phyloP scores from a whole-genome alignment of 257 asterid species.

The Przewalskia tangutica region DNA sequence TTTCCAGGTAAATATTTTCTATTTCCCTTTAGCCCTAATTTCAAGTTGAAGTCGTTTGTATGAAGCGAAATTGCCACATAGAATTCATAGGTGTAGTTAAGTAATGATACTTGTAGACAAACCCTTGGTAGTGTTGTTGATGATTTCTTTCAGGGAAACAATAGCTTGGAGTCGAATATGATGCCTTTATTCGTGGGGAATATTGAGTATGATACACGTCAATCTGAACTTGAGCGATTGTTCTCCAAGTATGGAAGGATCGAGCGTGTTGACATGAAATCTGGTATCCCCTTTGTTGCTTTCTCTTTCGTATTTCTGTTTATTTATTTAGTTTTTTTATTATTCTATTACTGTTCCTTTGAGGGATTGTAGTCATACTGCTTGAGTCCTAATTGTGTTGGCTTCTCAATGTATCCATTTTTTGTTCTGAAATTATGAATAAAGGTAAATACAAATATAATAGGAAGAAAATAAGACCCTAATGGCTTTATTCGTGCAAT shows the following conservation, averaged over 20 bases:
- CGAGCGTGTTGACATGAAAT: slow-evolving; percentile 85
- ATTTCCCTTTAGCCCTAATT: not conserved
- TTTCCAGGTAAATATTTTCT: not conserved
- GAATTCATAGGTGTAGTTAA: not conserved
- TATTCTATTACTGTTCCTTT: not conserved
- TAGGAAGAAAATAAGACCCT: not conserved
- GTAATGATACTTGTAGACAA: not conserved
- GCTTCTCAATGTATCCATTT: not conserved
- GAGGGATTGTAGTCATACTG: not conserved
- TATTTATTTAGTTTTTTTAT: not conserved
- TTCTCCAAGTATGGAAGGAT: slow-evolving; percentile 78
- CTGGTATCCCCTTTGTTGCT: slow-evolving; percentile 35
- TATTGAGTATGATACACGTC: slow-evolving; percentile 77
- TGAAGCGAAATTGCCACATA: not conserved
- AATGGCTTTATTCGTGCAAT: not conserved
- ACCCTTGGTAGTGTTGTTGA: not conserved
- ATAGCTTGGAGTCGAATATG: slow-evolving; percentile 22
- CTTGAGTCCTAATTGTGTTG: not conserved
- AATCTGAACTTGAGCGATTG: slow-evolving; percentile 70
- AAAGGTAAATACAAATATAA: not conserved
- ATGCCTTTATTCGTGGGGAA: slow-evolving; percentile 82
- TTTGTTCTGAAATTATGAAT: not conserved
- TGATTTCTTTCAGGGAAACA: not conserved
- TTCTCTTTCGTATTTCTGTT: not conserved
- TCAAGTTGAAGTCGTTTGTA: not conserved